Conservation (phyloP, 768 basidiomycete genomes). For the Trametopsis cervina region DNA sequence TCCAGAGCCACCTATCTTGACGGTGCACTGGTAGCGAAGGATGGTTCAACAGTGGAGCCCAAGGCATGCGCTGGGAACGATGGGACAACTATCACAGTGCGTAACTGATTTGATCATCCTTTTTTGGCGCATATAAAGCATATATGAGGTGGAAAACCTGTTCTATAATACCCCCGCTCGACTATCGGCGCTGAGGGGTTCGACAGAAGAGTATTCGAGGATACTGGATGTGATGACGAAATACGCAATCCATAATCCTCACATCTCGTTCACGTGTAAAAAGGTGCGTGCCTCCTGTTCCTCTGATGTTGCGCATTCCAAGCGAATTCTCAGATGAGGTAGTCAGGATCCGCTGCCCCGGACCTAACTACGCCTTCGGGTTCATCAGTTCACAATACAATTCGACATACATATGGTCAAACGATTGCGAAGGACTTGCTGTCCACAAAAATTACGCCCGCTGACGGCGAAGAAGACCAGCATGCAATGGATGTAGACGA, state of each 20-base stretch:
- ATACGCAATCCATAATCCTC: constrained; percentile 92
- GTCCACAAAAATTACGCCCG: constrained; percentile 25
- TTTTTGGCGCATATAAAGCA: neutral
- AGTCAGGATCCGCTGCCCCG: constrained; percentile 70
- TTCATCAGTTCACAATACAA: constrained; percentile 60
- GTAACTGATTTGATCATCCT: constrained; percentile 20
- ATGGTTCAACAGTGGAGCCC: constrained; percentile 66
- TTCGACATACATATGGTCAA: constrained; percentile 77
- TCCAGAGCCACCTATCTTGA: constrained; percentile 76
- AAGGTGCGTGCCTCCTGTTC: too few species aligned
- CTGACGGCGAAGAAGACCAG: constrained; percentile 26
- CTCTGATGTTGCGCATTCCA: neutral
- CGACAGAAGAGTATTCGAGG: constrained; percentile 87
- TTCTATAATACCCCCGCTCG: constrained; percentile 93
- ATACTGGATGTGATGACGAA: constrained; percentile 89
- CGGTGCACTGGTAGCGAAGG: constrained; percentile 64
- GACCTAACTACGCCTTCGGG: constrained; percentile 76
- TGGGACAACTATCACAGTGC: constrained; percentile 82
- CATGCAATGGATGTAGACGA: constrained; percentile 21
- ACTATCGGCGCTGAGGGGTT: constrained; percentile 72
- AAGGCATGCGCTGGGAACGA: constrained; percentile 93
- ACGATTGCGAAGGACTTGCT: constrained; percentile 73
- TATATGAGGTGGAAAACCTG: constrained; percentile 78
- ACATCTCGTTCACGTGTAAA: constrained; percentile 83
- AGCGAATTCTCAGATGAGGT: neutral